Evolutionary conservation across 371 early-diverging fungal genomes (phyloP).

Genomic region (Fennellomyces sp.): DNA sequence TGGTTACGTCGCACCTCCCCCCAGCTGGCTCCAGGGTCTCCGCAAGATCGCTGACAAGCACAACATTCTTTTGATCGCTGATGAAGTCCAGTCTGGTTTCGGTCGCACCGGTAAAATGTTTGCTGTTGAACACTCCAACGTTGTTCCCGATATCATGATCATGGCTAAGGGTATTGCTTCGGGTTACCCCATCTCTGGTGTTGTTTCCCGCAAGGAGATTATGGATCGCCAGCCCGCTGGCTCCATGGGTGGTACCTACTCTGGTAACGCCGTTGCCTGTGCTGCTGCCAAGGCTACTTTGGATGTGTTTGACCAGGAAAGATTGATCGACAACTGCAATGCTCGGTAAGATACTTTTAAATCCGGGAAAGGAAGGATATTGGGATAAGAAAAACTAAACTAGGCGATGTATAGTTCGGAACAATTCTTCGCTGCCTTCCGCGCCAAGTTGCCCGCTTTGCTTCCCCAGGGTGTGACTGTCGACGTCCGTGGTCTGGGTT

Average conservation of each 20-base stretch:
- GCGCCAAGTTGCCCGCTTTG: conserved; percentile 36
- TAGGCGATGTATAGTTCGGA: conserved; percentile 50
- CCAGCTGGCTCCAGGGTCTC: conserved; percentile 60
- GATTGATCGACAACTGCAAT: conserved; percentile 43
- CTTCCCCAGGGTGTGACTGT: conserved; percentile 41
- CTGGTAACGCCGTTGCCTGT: conserved; percentile 51
- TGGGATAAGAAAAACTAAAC: not conserved
- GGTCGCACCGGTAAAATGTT: conserved; percentile 42
- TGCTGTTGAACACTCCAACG: conserved; percentile 40
- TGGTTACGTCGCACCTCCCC: conserved; percentile 76
- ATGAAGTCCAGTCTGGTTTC: conserved; percentile 40
- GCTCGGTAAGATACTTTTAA: conserved; percentile 14
- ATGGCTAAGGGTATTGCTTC: conserved; percentile 58
- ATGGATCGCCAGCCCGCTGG: conserved; percentile 47
- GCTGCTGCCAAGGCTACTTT: conserved; percentile 53
- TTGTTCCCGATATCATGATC: conserved; percentile 49
- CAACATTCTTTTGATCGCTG: conserved; percentile 36
- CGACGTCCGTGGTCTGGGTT: conserved; percentile 60
- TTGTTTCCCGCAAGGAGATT: conserved; percentile 40
- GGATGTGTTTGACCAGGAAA: conserved; percentile 46
- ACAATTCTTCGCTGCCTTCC: conserved; percentile 48
- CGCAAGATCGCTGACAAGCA: conserved; percentile 63
- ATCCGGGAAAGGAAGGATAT: not conserved
- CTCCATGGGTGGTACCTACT: conserved; percentile 55
- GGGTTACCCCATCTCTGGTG: conserved; percentile 51